Base-by-base conservation (phyloP, 177 flowering plant species). In the Telopea speciosissima region DNA sequence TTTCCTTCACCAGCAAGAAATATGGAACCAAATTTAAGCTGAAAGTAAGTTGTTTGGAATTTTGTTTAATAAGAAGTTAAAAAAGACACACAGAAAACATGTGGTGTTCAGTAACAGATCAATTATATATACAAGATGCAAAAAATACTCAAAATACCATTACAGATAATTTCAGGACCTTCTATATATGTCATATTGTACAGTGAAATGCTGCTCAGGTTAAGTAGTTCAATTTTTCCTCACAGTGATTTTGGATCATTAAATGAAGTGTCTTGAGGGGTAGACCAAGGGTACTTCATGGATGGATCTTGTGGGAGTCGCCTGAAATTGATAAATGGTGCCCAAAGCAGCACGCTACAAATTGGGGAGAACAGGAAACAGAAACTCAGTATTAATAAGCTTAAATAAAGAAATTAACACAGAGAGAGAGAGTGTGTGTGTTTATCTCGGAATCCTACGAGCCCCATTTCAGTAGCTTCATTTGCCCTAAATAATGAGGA, bases 251-350 rank as follows among this genome's bases (percentile, higher is more conserved):
- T 61, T 25, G 70, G 19, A 26, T 65, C 70, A 61, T 61, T 73
- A 69, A 79, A 28, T 0, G 88, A 79, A 36, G 85, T 83, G 72
- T 90, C 85, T 75, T 85, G 78, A 12, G 96, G 94, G 2, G 68
- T 77, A 9, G 89, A 85, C 97, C 97, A 89, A 3, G 96, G 96
- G 70, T 89, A 85, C 83, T 92, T 86, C 92, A 92, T 81, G 6
- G 80, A 67, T 78, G 92, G 96, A 82, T 92, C 98, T 22, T 90
- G 33, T 23, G 98, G 96, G 36, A 88, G 74, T 67, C 83, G 87
- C 77, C 96, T 89, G 93, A 89, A 86, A 84, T 92, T 92, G 66
- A 90, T 72, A 70, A 90, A 90, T 73, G 96, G 98, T 63, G 93
- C 95, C 98, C 96, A 92, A 1, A 92, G 80, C 77, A 92, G 52